These are phyloP conservation scores for Hyparrhenia diplandra DNA, from an alignment of 176 grass and related monocot genomes.

Conservation along the genomic window DNA sequence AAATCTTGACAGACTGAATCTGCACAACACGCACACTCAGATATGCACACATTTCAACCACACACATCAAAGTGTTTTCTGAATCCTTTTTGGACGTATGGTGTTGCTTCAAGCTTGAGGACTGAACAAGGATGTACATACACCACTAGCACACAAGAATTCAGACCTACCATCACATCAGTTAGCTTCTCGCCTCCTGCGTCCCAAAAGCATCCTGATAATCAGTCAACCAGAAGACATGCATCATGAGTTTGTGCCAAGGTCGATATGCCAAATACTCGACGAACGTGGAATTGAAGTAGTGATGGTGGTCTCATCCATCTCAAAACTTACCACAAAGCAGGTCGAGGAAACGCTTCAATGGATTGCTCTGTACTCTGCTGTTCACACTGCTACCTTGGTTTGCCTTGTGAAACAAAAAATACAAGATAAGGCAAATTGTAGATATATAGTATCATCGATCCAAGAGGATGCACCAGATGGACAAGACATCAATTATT, in stretches of 20 bases:
- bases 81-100: not conserved
- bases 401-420: slow-evolving; percentile 5
- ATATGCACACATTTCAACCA: not conserved
- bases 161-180: not conserved
- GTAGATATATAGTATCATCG: not conserved
- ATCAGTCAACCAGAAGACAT: not conserved
- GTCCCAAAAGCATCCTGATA: slow-evolving; percentile 44
- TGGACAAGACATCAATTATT: not conserved
- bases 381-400: not conserved
- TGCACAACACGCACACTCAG: not conserved
- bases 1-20: not conserved
- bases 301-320: not conserved
- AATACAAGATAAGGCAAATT: not conserved
- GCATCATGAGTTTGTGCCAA: not conserved
- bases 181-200: slow-evolving; percentile 7
- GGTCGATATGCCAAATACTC: not conserved
- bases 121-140: not conserved
- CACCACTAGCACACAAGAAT: too few species aligned
- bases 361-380: slow-evolving; percentile 17
- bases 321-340: slow-evolving; percentile 22
- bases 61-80: not conserved
- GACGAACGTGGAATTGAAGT: not conserved
- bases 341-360: slow-evolving; percentile 18
- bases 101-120: not conserved
- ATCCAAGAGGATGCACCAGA: not conserved